A percentile compares a stretch with the other conserved stretches of the same genome.
Conservation (phyloP, 2,329 filamentous ascomycete species). For the Pseudogymnoascus sp. region DNA sequence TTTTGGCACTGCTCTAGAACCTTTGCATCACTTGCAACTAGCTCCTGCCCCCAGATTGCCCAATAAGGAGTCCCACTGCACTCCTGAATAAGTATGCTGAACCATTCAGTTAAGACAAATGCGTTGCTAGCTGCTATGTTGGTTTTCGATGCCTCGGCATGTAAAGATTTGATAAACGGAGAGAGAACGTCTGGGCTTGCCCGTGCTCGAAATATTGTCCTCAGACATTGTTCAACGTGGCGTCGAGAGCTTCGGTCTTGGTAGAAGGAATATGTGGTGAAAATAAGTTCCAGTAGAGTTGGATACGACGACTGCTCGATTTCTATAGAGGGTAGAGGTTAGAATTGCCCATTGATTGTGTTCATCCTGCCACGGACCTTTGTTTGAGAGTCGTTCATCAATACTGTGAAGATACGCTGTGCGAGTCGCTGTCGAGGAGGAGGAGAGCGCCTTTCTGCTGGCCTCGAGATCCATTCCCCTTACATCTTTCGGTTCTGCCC, state of each 20-base stretch:
- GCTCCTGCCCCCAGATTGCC: slow-evolving; percentile 54
- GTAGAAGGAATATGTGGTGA: slow-evolving; percentile 82
- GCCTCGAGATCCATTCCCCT: slow-evolving; percentile 47
- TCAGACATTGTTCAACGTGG: slow-evolving; percentile 74
- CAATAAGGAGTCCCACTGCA: slow-evolving; percentile 53
- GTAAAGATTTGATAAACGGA: slow-evolving; percentile 57
- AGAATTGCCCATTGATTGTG: slow-evolving; percentile 12
- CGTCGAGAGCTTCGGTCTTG: slow-evolving; percentile 74
- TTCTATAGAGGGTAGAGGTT: slow-evolving; percentile 20
- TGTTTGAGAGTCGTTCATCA: slow-evolving; percentile 46
- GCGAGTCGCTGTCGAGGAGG: slow-evolving; percentile 52
- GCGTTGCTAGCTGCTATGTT: slow-evolving; percentile 71
- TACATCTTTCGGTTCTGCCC: slow-evolving; percentile 33
- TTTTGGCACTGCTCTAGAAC: slow-evolving; percentile 71
- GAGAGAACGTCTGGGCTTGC: slow-evolving; percentile 50
- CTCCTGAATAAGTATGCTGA: slow-evolving; percentile 66
- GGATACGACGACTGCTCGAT: slow-evolving; percentile 36
- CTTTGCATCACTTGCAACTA: slow-evolving; percentile 62
- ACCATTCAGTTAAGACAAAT: slow-evolving; percentile 89
- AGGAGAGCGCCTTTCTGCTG: slow-evolving; percentile 44
- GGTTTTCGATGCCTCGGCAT: slow-evolving; percentile 64
- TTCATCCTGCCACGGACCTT: slow-evolving; percentile 35
- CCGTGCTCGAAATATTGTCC: slow-evolving; percentile 52
- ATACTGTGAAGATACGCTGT: slow-evolving; percentile 46
- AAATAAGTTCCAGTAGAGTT: slow-evolving; percentile 61